Evolutionary conservation across 2,329 filamentous ascomycete genomes (phyloP), one percentile per base, ranked within the genome.

Genomic region (Sporothrix mexicana): DNA sequence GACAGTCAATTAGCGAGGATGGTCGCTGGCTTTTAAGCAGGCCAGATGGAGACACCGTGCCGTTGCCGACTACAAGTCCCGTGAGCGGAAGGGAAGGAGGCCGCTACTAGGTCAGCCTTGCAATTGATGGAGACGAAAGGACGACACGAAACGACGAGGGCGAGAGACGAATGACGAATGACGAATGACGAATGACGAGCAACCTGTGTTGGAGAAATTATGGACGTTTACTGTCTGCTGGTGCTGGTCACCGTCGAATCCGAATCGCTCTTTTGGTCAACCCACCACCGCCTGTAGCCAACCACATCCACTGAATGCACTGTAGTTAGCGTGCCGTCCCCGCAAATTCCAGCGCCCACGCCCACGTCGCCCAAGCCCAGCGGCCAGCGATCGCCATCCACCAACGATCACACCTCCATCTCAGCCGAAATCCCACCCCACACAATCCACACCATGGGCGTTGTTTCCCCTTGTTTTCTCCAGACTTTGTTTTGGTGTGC

Each of bases 1-100:
- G 59, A 10, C 36, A 17, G 36, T 62, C 17, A 41, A 45, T 43
- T 45, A 45, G 36, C 30, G 45, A 67, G 23, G 64, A 23, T 30
- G 25, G 23, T 43, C 43, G 15, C 64, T 2, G 64, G 7, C 6
- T 67, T 67, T 49, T 51, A 67, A 51, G 62, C 30, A 51, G 7
- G 15, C 3, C 23, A 23, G 9, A 30, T 15, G 30, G 30, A 13
- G 45, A 10, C 55, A 23, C 23, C 9, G 43, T 12, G 8, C 3
- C 9, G 61, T 47, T 66, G 61, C 61, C 61, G 61, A 66, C 23
- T 66, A 7, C 61, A 66, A 66, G 20, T 66, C 41, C 61, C 61
- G 61, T 13, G 17, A 25, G n/a, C 15, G 51, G n/a, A 51, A 20
- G 15, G n/a, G 13, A 17, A 15, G 17, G n/a, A 43, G 17, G 23